Base-by-base conservation (phyloP, 441 rosid species). In the Raphanus hybrid region DNA sequence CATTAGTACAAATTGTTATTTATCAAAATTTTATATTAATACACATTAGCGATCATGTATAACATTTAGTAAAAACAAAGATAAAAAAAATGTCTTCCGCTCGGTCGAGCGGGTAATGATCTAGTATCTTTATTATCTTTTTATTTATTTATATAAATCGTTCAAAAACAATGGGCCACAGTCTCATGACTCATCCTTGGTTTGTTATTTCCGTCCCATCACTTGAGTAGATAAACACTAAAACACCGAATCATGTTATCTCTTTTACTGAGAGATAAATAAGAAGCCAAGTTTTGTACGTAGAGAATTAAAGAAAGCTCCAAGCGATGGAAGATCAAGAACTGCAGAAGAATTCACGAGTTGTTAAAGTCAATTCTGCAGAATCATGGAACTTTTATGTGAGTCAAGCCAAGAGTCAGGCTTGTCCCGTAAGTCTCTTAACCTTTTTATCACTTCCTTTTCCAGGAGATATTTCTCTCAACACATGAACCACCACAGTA, bases 361-460 rank as follows among this genome's bases (percentile, higher is more conserved):
- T 85, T 71, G 76, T 87, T 37, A 87, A 86, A 78, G 78, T 93
- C 7, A 88, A 85, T 23, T 88, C 96, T 2, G 75, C 71, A 61
- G 84, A 87, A 73, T 84, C 94, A 69, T 92, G 98, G 97, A 89
- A 87, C 8, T 81, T 78, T 55, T 87, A 77, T 80, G 71, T 88
- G 41, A 73, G 79, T 70, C 93, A 84, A 84, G 92, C 94, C 63
- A 87, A 80, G 75, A 81, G 45, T 79, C 93, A 88, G 55, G 83
- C 67, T 69, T 84, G 88, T 62, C 80, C 78, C 45, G 80, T 71
- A 76, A 72, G 77, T 72, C 62, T 77, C 39, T 76, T 14, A 48
- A 12, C 54, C 16, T 48, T 15, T 10, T 48, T 5, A n/a, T 48
- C 16, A 48, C 54, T 48, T 48, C 5, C 14, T n/a, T n/a, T n/a